Conservation (phyloP, 1,139 yeast genomes). For the Yamadazyma conglobata region DNA sequence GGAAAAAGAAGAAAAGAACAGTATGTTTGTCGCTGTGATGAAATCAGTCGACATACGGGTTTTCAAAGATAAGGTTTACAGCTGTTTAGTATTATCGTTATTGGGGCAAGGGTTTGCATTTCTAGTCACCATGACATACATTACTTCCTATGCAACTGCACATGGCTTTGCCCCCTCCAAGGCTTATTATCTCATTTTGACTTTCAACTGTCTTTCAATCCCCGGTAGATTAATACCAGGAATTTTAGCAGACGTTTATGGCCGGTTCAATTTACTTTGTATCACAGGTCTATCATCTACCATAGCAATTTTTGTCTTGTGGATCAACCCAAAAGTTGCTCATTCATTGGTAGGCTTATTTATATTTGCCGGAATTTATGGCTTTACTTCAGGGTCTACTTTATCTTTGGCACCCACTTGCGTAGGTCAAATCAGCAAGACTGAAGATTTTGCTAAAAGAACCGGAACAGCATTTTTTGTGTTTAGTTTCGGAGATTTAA, state of each 20-base stretch:
- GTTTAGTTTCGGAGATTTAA: constrained; percentile 30
- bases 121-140: constrained; percentile 47
- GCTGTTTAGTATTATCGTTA: constrained; percentile 25
- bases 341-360: constrained; percentile 22
- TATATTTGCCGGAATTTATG: constrained; percentile 27
- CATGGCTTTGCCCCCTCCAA: constrained; percentile 35
- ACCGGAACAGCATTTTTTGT: constrained; percentile 33
- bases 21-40: constrained; percentile 15
- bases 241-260: constrained; percentile 44
- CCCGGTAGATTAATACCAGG: constrained; percentile 50
- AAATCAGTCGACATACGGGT: constrained; percentile 25
- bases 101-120: constrained; percentile 42
- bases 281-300: constrained; percentile 34
- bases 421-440: constrained; percentile 60
- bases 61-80: constrained; percentile 23
- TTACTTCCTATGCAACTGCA: constrained; percentile 48
- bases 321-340: constrained; percentile 38
- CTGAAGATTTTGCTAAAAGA: constrained; percentile 39
- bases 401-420: constrained; percentile 37
- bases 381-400: constrained; percentile 31
- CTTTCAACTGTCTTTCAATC: constrained; percentile 45
- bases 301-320: constrained; percentile 38
- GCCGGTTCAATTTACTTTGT: constrained; percentile 52
- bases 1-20: constrained; percentile 2
- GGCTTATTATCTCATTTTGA: constrained; percentile 45